phyloP scores from a whole-genome alignment of 257 asterid species.

The Oldenlandia corymbosa region DNA sequence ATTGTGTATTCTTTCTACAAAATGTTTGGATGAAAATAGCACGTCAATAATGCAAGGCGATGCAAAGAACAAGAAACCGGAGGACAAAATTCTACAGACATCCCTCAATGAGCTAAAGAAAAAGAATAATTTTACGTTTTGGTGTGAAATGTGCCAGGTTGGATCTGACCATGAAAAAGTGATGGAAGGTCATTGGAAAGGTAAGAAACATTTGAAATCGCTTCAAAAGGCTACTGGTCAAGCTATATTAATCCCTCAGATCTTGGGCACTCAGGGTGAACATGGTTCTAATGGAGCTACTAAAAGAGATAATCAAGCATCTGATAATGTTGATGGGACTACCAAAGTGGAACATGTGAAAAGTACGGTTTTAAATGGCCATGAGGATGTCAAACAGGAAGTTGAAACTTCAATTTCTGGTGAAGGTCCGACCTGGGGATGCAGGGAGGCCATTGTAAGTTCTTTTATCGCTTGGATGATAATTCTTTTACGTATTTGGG shows the following conservation, averaged over 20 bases:
- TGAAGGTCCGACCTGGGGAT: too few relatives aligned
- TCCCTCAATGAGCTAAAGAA: conserved; percentile 5
- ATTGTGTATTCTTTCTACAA: not conserved
- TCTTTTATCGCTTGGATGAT: too few relatives aligned
- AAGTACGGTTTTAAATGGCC: too few relatives aligned
- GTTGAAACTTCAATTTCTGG: too few relatives aligned
- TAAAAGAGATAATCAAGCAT: conserved; percentile 4
- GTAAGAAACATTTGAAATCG: conserved; percentile 43
- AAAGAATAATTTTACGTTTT: conserved; percentile 20
- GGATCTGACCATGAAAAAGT: conserved; percentile 20
- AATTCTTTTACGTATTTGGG: too few relatives aligned
- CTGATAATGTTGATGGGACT: too few relatives aligned
- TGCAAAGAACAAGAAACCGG: conserved; percentile 1
- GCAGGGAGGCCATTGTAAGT: too few relatives aligned
- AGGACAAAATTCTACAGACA: conserved; percentile 17
- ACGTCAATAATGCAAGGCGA: conserved; percentile 8
- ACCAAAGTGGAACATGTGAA: too few relatives aligned
- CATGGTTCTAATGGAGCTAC: conserved; percentile 10
- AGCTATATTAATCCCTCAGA: conserved; percentile 5
- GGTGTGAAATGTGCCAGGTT: conserved; percentile 57
- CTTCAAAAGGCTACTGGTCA: conserved; percentile 6
- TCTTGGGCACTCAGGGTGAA: too few relatives aligned
- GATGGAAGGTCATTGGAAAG: conserved; percentile 34
- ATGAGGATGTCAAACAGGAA: too few relatives aligned
- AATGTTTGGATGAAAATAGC: conserved; percentile 5